Evolutionary conservation across 2,329 filamentous ascomycete genomes (phyloP).

Genomic region (Penicillium freii): DNA sequence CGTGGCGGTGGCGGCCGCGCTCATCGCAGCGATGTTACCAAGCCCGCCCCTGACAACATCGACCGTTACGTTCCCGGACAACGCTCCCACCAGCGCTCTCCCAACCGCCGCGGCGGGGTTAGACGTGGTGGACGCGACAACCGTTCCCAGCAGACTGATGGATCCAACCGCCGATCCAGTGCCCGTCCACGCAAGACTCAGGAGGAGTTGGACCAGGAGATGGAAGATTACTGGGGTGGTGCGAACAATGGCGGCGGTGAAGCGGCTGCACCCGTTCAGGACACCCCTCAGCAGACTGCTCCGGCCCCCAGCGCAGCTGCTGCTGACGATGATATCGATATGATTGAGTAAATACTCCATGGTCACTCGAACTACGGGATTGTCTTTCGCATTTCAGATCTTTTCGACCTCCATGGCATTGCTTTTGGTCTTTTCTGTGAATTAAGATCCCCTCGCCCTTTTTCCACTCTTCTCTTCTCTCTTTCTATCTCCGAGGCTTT

Average conservation of each 20-base stretch:
- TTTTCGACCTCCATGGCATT: not conserved
- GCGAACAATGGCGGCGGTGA: slow-evolving; percentile 38
- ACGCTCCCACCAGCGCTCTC: slow-evolving; percentile 41
- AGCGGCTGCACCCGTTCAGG: slow-evolving; percentile 34
- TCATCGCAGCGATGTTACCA: slow-evolving; percentile 54
- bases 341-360: slow-evolving; percentile 59
- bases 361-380: not conserved
- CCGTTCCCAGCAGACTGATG: slow-evolving; percentile 18
- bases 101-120: slow-evolving; percentile 47
- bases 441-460: not conserved
- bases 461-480: not conserved
- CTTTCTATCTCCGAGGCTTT: not conserved
- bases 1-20: slow-evolving; percentile 43
- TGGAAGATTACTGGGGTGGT: slow-evolving; percentile 84
- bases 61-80: slow-evolving; percentile 75
- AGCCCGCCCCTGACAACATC: slow-evolving; percentile 64
- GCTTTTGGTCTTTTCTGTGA: not conserved
- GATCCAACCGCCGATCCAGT: slow-evolving; percentile 45
- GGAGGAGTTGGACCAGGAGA: slow-evolving; percentile 91
- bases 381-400: not conserved
- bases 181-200: slow-evolving; percentile 75
- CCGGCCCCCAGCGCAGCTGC: slow-evolving; percentile 24
- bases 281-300: slow-evolving; percentile 23
- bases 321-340: slow-evolving; percentile 62
- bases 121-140: slow-evolving; percentile 48